Evolutionary conservation across 441 rosid genomes (phyloP).

Genomic region (Geranium incanum): DNA sequence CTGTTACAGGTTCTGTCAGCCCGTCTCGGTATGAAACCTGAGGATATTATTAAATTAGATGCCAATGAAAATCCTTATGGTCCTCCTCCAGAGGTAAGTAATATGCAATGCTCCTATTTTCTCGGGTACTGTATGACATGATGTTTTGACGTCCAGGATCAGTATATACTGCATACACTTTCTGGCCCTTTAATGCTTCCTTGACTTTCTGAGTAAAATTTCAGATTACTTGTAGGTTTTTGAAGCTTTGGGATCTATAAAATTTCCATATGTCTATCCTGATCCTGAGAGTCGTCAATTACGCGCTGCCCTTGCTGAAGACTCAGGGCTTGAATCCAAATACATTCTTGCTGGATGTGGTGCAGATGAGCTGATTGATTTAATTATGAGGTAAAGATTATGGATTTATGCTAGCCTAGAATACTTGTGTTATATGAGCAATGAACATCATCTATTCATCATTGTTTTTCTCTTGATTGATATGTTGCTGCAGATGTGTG

Average conservation of each 20-base stretch:
- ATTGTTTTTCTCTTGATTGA: neutral
- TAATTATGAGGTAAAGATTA: slow-evolving; percentile 68
- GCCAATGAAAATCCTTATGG: slow-evolving; percentile 98
- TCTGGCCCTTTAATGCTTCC: slow-evolving; percentile 12
- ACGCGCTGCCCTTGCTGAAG: slow-evolving; percentile 74
- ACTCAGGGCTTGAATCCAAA: slow-evolving; percentile 73
- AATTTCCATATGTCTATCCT: slow-evolving; percentile 66
- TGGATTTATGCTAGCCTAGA: neutral
- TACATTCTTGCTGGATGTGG: slow-evolving; percentile 91
- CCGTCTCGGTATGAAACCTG: slow-evolving; percentile 79
- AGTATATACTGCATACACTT: neutral
- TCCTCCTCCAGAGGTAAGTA: slow-evolving; percentile 94
- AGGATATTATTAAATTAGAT: slow-evolving; percentile 86
- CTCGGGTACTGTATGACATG: neutral
- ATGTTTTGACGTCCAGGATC: neutral
- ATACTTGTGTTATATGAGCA: slow-evolving; percentile 6
- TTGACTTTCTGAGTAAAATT: slow-evolving; percentile 26
- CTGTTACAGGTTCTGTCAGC: slow-evolving; percentile 60
- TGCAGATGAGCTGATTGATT: slow-evolving; percentile 91
- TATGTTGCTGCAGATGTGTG: slow-evolving; percentile 52
- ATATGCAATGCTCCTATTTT: neutral
- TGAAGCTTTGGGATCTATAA: slow-evolving; percentile 68
- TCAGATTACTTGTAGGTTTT: slow-evolving; percentile 50
- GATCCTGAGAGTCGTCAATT: slow-evolving; percentile 70
- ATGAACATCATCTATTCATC: neutral